Evolutionary conservation across 176 grass and related monocot species (phyloP).

Genomic region (Poa pratensis): DNA sequence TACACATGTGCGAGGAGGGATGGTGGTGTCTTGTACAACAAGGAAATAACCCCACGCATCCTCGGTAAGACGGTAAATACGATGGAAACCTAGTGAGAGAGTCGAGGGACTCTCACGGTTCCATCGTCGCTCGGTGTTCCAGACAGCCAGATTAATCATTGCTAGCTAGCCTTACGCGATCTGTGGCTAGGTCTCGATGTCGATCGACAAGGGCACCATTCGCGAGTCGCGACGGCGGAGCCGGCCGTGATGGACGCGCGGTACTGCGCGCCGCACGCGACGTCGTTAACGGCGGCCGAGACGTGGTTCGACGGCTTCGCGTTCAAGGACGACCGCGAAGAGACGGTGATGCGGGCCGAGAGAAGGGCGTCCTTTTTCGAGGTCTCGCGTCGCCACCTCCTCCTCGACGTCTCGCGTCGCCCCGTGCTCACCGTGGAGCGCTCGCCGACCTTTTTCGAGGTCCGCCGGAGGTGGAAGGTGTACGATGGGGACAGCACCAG

Average conservation of each 20-base stretch:
- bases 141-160: neutral
- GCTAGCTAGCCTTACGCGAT: neutral
- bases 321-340: slow-evolving; percentile 43
- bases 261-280: slow-evolving; percentile 49
- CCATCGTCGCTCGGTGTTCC: too few relatives aligned
- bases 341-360: slow-evolving; percentile 45
- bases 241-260: slow-evolving; percentile 44
- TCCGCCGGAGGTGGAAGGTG: slow-evolving; percentile 42
- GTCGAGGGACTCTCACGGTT: too few relatives aligned
- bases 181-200: neutral
- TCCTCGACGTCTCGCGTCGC: slow-evolving; percentile 46
- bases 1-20: too few relatives aligned
- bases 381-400: slow-evolving; percentile 16
- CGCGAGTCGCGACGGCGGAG: neutral
- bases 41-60: too few relatives aligned
- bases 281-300: slow-evolving; percentile 46
- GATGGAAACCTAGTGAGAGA: too few relatives aligned
- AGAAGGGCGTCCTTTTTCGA: neutral
- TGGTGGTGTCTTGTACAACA: too few relatives aligned
- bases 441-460: neutral
- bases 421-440: slow-evolving; percentile 52
- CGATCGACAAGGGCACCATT: neutral
- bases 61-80: too few relatives aligned
- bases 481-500: slow-evolving; percentile 54
- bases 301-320: neutral